Base-by-base conservation (phyloP, 305 asterid genomes). In the Fraxinus nigra region DNA sequence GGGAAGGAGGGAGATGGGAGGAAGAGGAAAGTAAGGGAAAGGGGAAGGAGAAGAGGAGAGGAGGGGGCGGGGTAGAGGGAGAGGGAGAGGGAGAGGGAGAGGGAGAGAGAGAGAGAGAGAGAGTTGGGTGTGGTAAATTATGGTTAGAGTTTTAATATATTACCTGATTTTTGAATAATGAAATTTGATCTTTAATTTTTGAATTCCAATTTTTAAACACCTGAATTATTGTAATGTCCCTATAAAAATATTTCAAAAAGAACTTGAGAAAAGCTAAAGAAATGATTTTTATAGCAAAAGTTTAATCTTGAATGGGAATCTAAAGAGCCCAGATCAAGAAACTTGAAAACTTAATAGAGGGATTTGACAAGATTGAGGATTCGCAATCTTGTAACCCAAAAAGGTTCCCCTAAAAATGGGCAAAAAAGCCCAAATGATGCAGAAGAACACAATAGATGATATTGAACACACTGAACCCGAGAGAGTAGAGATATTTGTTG, bases 241-340 rank as follows among this genome's bases (percentile, higher is more conserved):
- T n/a, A 56, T 72, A 65, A 61, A 43, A 51, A 48, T 51, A 65
- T 79, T 79, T 46, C 0, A 35, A 72, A 10, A 11, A 74, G 48
- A 67, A 67, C 56, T 32, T 18, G 33, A 48, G 26, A 72, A 26
- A 20, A 51, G 43, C 22, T 13, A 10, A 35, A 70, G 5, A 67
- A 56, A 65, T 11, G 40, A 43, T 30, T 63, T 33, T 3, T 22
- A 33, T 5, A 78, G 28, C 30, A 35, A 22, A 72, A 65, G 26
- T 22, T 7, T 7, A 59, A 30, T 32, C 65, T 78, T 33, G 33
- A 63, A 26, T 13, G 28, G 76, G 26, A 70, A 9, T 26, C 32
- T 11, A 20, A 65, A 35, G 30, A 75, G 75, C 38, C 76, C 84
- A 85, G 77, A 82, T 82, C 85, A 79, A 75, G 84, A 82, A 82